Conservation (phyloP, 768 basidiomycete species). For the Mycena rosella region DNA sequence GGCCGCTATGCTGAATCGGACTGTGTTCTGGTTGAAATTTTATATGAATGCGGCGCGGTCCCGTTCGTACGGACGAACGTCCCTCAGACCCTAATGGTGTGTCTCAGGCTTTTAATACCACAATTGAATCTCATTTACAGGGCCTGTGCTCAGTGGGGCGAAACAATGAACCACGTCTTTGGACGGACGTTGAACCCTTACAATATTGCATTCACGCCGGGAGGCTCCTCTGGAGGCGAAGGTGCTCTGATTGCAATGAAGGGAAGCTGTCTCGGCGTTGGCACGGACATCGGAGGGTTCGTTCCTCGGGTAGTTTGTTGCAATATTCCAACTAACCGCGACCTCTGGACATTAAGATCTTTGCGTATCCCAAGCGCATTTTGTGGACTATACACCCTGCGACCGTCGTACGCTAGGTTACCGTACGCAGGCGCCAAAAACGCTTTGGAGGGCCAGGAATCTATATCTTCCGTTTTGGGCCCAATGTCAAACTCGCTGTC, state of each 20-base stretch:
- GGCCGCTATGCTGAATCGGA: constrained; percentile 61
- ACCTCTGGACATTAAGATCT: constrained; percentile 53
- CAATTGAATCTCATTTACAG: constrained; percentile 9
- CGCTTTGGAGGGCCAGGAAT: constrained; percentile 67
- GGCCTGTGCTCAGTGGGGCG: constrained; percentile 55
- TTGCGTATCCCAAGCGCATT: constrained; percentile 69
- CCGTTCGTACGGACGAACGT: constrained; percentile 69
- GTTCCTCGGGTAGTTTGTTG: constrained; percentile 27
- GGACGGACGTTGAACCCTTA: constrained; percentile 74
- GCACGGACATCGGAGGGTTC: constrained; percentile 74
- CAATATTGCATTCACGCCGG: constrained; percentile 67
- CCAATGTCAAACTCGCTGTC: constrained; percentile 65
- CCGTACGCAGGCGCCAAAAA: constrained; percentile 69
- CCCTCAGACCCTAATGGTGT: constrained; percentile 67
- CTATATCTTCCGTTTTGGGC: constrained; percentile 67
- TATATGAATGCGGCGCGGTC: constrained; percentile 68
- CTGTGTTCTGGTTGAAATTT: constrained; percentile 65
- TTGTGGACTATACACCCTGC: constrained; percentile 70
- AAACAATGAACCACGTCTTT: constrained; percentile 73
- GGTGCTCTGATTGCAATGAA: constrained; percentile 71
- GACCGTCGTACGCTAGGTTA: constrained; percentile 67
- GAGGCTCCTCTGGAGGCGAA: constrained; percentile 79
- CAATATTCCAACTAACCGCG: background rate
- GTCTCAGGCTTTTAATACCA: background rate
- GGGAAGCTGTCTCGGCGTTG: constrained; percentile 71